Base-by-base conservation (phyloP, 495 filamentous ascomycete genomes). In the Tuber microsphaerosporum region DNA sequence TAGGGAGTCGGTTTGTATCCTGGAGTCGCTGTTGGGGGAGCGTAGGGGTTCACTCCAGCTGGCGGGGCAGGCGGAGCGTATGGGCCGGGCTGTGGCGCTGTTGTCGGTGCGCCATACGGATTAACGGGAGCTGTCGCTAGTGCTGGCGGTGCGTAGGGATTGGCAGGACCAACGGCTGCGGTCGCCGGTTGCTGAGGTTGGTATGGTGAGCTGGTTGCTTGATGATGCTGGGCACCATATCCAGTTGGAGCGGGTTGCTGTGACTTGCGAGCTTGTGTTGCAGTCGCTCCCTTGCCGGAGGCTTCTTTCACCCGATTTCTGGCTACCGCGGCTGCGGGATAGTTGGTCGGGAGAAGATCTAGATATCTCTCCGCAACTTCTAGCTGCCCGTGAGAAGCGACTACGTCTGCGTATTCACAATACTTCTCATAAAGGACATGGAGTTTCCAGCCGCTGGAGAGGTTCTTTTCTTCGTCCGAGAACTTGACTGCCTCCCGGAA, bases 401-500 rank as follows among this genome's bases (percentile, higher is more conserved):
- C 91, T 80, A 99, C 92, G 82, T 98, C 95, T 16, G 95, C 94
- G 84, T 97, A 99, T 85, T 99, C 94, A 34, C 90, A 90, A 81
- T 99, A 99, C 85, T 96, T 97, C 82, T 94, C 91, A 82, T 99
- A 99, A 56, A 99, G 87, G 1, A 89, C 86, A 68, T 88, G 88
- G 69, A 99, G 90, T 84, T 96, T 97, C 96, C 96, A 99, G 72
- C 90, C 93, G 0, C 90, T 89, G 48, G 89, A 87, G 75, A 89
- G 84, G 71, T 85, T 85, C 74, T 87, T 88, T 75, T 97, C 93
- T 9, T 86, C 86, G 81, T 99, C 95, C 77, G 91, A 83, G 85
- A 97, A 99, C 79, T 94, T 94, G 73, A 92, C 94, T 68, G 95
- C 94, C 80, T 97, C 88, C 71, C 95, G 92, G 89, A 99, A 98